phyloP scores from a whole-genome alignment of 306 rosid genomes.

The Glycyrrhiza uralensis region DNA sequence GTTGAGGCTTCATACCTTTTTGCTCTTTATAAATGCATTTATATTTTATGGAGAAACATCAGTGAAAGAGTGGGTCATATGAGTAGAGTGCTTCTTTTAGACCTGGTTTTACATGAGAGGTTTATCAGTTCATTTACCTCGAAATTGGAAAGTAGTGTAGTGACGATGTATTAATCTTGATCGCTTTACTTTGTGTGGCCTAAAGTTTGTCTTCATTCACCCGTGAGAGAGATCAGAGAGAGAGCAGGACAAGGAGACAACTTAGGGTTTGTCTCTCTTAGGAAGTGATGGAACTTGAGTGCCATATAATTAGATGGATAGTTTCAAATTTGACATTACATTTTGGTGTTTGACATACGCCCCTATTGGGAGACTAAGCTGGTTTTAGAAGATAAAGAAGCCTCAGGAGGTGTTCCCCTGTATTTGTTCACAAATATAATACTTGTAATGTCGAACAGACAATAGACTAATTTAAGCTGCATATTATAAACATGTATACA shows the following conservation, averaged over 20 bases:
- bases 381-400: background rate
- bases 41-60: background rate
- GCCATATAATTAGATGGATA: background rate
- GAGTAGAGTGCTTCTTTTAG: background rate
- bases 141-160: background rate
- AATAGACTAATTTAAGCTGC: background rate
- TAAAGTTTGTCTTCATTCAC: background rate
- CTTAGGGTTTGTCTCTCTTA: constrained; percentile 1
- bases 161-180: background rate
- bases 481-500: constrained; percentile 1
- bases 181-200: constrained; percentile 4
- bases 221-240: background rate
- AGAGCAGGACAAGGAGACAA: background rate
- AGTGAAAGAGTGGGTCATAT: background rate
- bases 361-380: background rate
- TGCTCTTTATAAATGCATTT: background rate
- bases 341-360: background rate
- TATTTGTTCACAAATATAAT: background rate
- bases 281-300: constrained; percentile 5
- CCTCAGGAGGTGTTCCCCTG: background rate
- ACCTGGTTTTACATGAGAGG: background rate
- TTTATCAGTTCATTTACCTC: background rate
- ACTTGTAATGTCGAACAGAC: constrained; percentile 2
- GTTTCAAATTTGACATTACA: background rate
- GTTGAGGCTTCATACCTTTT: background rate